phyloP scores from a whole-genome alignment of 768 basidiomycete genomes.

The Suillus hirtellus region DNA sequence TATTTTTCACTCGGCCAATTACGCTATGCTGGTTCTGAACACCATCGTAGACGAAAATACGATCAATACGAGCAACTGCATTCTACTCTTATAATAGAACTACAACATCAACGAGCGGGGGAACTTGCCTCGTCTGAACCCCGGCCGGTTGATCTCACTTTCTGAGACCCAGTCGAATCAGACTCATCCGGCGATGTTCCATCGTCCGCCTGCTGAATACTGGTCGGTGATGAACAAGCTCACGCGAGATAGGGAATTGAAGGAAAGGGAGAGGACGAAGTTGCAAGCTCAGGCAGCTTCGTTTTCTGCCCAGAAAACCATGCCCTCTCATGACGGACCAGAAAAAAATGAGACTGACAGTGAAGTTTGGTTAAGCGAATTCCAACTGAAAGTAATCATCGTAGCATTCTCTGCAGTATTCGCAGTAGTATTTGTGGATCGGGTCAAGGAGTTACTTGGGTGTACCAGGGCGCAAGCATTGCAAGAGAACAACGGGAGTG shows the following conservation, averaged over 20 bases:
- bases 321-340: background rate
- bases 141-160: constrained; percentile 4
- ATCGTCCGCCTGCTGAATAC: constrained; percentile 1
- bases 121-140: background rate
- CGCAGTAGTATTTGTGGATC: background rate
- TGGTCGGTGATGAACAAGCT: background rate
- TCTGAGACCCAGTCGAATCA: background rate
- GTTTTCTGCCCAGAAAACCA: background rate
- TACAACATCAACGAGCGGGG: background rate
- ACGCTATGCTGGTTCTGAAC: background rate
- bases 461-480: too few relatives aligned
- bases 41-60: background rate
- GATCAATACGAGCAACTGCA: background rate
- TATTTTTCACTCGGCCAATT: background rate
- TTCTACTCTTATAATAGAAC: background rate
- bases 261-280: background rate
- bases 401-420: too few relatives aligned
- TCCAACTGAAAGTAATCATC: background rate
- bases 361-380: too few relatives aligned
- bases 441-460: background rate
- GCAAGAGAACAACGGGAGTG: background rate
- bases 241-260: background rate
- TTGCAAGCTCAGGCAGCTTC: background rate
- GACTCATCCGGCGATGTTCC: background rate
- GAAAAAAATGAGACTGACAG: background rate